Evolutionary conservation across 768 basidiomycete genomes (phyloP).

Genomic region (Calvatia gigantea): DNA sequence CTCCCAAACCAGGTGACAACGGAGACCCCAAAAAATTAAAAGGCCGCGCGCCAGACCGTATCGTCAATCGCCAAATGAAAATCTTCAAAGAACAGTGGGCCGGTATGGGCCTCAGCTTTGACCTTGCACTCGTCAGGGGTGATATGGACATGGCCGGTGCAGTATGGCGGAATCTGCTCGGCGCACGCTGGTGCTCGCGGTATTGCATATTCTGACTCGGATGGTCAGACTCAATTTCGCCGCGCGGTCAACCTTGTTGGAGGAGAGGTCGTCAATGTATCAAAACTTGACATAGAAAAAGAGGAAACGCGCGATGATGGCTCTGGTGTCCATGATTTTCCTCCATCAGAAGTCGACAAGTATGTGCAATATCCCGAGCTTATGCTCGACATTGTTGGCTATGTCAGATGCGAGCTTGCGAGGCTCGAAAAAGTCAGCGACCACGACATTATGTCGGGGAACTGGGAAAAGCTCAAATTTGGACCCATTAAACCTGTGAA

Average conservation of each 20-base stretch:
- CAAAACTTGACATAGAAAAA: conserved; percentile 51
- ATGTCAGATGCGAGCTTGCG: conserved; percentile 67
- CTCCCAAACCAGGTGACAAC: conserved; percentile 15
- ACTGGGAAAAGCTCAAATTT: conserved; percentile 37
- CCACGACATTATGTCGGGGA: conserved; percentile 37
- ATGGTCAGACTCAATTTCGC: conserved; percentile 36
- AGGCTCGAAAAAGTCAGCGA: conserved; percentile 57
- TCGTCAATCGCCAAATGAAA: conserved; percentile 86
- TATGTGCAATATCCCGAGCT: conserved; percentile 74
- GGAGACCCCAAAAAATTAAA: conserved; percentile 19
- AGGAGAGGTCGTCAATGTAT: conserved; percentile 56
- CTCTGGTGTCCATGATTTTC: conserved; percentile 72
- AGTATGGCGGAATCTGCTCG: conserved; percentile 90
- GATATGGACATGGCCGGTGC: conserved; percentile 86
- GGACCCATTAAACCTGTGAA: conserved; percentile 16
- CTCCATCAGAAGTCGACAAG: conserved; percentile 52
- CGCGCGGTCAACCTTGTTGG: conserved; percentile 71
- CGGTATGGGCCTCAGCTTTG: conserved; percentile 75
- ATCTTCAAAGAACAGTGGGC: conserved; percentile 91
- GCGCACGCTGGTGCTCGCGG: conserved; percentile 78
- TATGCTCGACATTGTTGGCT: conserved; percentile 67
- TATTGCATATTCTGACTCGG: conserved; percentile 41
- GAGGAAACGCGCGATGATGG: conserved; percentile 64
- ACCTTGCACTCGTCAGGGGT: conserved; percentile 68
- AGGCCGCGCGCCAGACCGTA: conserved; percentile 62